phyloP scores from a whole-genome alignment of 2,329 filamentous ascomycete genomes.

The Scytalidium lignicola region DNA sequence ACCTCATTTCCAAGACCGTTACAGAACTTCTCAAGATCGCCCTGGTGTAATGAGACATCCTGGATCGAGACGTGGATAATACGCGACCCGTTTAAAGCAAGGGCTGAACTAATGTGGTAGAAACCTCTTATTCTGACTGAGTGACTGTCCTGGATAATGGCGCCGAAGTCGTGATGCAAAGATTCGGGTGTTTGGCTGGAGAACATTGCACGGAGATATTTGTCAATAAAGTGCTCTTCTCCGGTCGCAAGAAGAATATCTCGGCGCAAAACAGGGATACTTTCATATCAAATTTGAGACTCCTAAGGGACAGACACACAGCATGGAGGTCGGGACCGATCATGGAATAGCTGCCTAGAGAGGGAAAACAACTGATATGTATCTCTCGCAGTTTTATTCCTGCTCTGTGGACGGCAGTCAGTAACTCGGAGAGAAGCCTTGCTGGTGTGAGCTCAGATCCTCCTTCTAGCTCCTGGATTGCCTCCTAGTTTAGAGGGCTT shows the following conservation, averaged over 20 bases:
- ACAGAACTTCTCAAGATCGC: background rate
- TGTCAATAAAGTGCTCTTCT: background rate
- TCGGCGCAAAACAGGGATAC: background rate
- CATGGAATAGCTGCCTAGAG: background rate
- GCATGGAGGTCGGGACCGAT: background rate
- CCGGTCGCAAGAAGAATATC: background rate
- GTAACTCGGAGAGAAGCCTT: slow-evolving; percentile 1
- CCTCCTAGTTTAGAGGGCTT: background rate
- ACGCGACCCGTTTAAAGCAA: background rate
- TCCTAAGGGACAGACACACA: background rate
- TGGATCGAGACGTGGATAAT: background rate
- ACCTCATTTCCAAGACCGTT: background rate
- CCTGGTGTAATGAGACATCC: background rate
- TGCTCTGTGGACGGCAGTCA: background rate
- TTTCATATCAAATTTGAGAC: background rate
- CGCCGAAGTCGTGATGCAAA: background rate
- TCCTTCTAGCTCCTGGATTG: background rate
- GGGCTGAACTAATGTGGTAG: background rate
- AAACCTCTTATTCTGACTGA: background rate
- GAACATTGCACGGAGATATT: background rate
- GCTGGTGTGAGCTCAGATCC: background rate
- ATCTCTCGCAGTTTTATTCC: background rate
- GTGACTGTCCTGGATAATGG: background rate
- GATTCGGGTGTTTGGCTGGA: background rate
- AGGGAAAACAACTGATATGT: background rate